Base-by-base conservation (phyloP, 345 rosid species). In the Cardiospermum halicacabum region DNA sequence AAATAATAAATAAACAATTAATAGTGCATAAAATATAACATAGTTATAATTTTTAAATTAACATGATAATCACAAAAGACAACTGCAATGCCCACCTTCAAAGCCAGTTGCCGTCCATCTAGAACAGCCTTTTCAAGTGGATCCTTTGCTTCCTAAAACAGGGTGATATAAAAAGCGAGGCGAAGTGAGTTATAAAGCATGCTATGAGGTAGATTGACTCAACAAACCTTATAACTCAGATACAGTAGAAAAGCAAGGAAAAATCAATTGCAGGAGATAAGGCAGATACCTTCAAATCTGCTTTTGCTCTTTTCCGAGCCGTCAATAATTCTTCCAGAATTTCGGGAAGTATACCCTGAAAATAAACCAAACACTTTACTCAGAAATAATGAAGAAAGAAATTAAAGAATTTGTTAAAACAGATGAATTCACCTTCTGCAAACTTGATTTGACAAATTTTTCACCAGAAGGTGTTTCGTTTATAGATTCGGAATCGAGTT, bases 341-440 rank as follows among this genome's bases (percentile, higher is more conserved):
- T 80, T 94, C 99, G 67, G 99, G 99, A 77, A 94, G 97, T 68
- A 94, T 85, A 68, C 97, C 97, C 97, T 94, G 81, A 58, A 80
- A 79, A 54, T 9, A 27, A 36, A 69, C 62, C 3, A 43, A 8
- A 45, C 43, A 66, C 58, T 18, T 22, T 43, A 62, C 67, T 31
- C 65, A 66, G 40, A 62, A 54, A 27, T 60, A 16, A 34, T 21
- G 56, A 28, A 49, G 53, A 48, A 54, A 65, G n/a, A 56, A 56
- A 45, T 13, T 32, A 21, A 25, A 36, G 53, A 73, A 59, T 24
- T 13, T 36, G 31, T n/a, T 30, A 25, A 31, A 31, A 51, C 18
- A 50, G 51, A n/a, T 30, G 13, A 19, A 9, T 11, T 16, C 26
- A 91, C 99, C 97, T 91, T 91, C 75, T 91, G 95, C 74, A 91